Percentiles rank a stretch among this genome's conserved stretches.
Conservation (phyloP, 345 rosid genomes). For the Geranium brycei region DNA sequence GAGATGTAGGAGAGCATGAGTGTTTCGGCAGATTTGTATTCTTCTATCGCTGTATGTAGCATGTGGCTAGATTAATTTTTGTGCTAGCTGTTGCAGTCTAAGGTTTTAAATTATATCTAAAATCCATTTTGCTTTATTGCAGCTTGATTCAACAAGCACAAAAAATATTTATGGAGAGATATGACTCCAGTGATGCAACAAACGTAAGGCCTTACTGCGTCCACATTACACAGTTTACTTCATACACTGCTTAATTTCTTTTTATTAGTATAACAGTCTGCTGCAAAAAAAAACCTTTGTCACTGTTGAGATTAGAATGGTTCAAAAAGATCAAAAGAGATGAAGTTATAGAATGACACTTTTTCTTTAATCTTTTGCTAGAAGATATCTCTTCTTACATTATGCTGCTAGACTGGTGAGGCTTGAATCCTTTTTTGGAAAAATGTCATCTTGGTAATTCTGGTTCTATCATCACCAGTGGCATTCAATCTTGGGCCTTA, state of each 20-base stretch:
- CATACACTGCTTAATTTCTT: no score
- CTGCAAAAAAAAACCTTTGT: not conserved
- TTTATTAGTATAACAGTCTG: not conserved
- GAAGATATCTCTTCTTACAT: no score
- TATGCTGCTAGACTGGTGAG: not conserved
- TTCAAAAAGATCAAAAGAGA: not conserved
- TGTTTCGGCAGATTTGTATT: no score
- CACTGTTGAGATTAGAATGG: not conserved
- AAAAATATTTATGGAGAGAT: conserved; percentile 43
- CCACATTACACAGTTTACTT: not conserved
- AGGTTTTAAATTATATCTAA: not conserved
- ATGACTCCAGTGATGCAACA: conserved; percentile 48
- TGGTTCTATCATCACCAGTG: not conserved
- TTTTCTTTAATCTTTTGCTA: no score
- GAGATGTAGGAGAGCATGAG: no score
- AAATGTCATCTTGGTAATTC: not conserved
- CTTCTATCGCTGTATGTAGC: not conserved
- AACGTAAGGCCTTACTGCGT: conserved; percentile 31
- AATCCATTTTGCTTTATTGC: conserved; percentile 7
- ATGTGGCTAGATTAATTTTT: not conserved
- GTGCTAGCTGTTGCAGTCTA: not conserved
- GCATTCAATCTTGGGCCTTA: no score
- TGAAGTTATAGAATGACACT: not conserved
- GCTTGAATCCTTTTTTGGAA: not conserved
- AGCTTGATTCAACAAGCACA: conserved; percentile 71